Evolutionary conservation across 768 basidiomycete species (phyloP), one percentile per base, ranked within the genome.

Genomic region (Piloderma croceum): DNA sequence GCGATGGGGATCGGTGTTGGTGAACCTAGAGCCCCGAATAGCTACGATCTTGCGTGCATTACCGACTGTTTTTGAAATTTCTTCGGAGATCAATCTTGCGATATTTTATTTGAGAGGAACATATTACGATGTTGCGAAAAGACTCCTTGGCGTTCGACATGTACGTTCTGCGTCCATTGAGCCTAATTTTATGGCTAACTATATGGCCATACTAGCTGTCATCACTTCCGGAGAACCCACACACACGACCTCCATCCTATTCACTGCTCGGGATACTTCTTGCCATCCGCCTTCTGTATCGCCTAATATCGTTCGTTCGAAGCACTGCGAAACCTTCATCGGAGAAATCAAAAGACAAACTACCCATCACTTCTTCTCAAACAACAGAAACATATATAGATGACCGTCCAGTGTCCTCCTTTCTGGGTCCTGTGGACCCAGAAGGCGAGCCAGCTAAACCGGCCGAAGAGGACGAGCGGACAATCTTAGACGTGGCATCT

Each of bases 181-280:
- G 15, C 11, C 38, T 27, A 18, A 31, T 29, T 9, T 29, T 29
- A 15, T 9, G 15, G 9, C 10, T 15, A 9, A 9, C 37, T 39
- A 36, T 18, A 36, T 29, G 39, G 27, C 31, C 34, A 13, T 44
- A 21, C 7, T 46, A 92, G 89, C 58, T 90, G n/a, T 85, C 90
- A 3, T 76, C 81, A 10, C 72, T 73, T 36, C 81, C 80, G 2
- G 73, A 79, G 48, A 73, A 85, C 50, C 87, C 84, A 17, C 76
- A 83, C 56, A 67, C 70, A 7, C 73, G 80, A 36, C 82, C 86
- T 6, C 90, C 90, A 5, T 90, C 90, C 12, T 92, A 92, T 60
- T 83, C 88, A n/a, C 59, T 92, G 15, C 71, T 92, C 5, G 90
- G 90, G 10, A 64, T 90, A 29, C 68, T 92, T 38, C 74, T 92